Evolutionary conservation across 345 rosid genomes (phyloP), one percentile per base, ranked within the genome.

Genomic region (Pistacia vera): DNA sequence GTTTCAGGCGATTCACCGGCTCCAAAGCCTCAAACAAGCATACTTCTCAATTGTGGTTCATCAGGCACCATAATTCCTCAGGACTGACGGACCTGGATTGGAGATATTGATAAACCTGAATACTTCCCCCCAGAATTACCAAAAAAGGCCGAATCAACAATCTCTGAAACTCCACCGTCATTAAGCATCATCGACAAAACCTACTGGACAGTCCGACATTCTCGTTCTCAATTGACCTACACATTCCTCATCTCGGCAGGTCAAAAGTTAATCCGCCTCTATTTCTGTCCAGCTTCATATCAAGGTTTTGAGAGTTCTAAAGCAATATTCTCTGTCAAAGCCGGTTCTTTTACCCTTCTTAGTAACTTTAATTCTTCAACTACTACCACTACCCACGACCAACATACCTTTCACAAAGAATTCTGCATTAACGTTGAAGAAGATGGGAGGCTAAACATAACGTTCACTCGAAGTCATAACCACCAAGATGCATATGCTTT

Each of bases 261-360:
- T 11, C 78, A 77, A 20, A 76, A 73, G 28, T 79, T 78, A 10
- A 38, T 82, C 58, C 79, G 81, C 8, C 66, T 78, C 28, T 38
- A 78, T 70, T 82, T 82, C 65, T 33, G 54, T 49, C 36, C 73
- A 28, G 1, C 17, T 20, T 3, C 75, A 2, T 71, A 82, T 62
- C 44, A 5, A 9, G 46, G 25, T 8, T 54, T 78, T 6, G 9
- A 52, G 30, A 9, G 48, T 36, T 75, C 74, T 1, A 67, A 71
- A 3, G 81, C 71, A 38, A 60, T 75, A 59, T 82, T 82, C 61
- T 76, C 81, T 18, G 68, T 82, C 25, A 59, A 4, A 25, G 33
- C 60, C 11, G 80, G 69, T 76, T 17, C 49, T 7, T 81, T 57
- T 35, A 76, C 70, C 8, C 57, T 79, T 28, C 38, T 75, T 0